A percentile compares a stretch with the other conserved stretches of the same genome.
Conservation (phyloP, 1,284 basidiomycete genomes). For the Trichosporon sp. region DNA sequence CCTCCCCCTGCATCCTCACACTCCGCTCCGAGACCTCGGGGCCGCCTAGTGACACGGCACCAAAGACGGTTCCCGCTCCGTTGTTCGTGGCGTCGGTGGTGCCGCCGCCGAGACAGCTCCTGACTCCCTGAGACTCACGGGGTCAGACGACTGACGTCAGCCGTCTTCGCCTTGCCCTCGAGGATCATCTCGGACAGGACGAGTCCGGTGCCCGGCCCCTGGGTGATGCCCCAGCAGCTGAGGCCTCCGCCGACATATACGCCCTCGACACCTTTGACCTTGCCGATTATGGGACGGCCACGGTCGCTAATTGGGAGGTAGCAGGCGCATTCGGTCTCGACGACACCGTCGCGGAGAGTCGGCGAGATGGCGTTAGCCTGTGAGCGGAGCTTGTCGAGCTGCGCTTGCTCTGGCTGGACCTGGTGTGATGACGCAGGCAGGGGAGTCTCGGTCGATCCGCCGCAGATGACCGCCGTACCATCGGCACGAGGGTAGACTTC, state of each 20-base stretch:
- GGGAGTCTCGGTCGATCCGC: constrained; percentile 52
- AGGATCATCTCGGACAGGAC: constrained; percentile 61
- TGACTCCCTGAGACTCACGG: constrained; percentile 40
- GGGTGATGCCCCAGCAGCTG: constrained; percentile 49
- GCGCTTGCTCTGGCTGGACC: constrained; percentile 53
- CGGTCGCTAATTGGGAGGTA: constrained; percentile 61
- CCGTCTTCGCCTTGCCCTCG: constrained; percentile 60
- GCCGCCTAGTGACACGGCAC: background rate
- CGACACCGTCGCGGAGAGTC: constrained; percentile 46
- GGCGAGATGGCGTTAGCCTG: constrained; percentile 59
- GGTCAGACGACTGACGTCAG: constrained; percentile 59
- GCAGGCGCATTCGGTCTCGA: constrained; percentile 61
- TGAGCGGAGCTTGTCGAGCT: constrained; percentile 56
- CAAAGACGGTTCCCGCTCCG: no score
- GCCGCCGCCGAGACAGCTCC: no score
- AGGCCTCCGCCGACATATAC: constrained; percentile 58
- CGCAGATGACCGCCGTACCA: constrained; percentile 56
- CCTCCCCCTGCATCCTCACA: background rate
- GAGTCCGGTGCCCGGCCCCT: constrained; percentile 61
- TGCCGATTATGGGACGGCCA: constrained; percentile 61
- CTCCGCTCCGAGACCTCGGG: background rate
- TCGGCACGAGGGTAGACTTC: constrained; percentile 60
- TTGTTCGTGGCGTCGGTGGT: background rate
- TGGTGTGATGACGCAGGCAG: constrained; percentile 54
- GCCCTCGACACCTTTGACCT: constrained; percentile 56